Conservation (phyloP, 192 early-diverging fungal species). For the Mortierella hygrophila region DNA sequence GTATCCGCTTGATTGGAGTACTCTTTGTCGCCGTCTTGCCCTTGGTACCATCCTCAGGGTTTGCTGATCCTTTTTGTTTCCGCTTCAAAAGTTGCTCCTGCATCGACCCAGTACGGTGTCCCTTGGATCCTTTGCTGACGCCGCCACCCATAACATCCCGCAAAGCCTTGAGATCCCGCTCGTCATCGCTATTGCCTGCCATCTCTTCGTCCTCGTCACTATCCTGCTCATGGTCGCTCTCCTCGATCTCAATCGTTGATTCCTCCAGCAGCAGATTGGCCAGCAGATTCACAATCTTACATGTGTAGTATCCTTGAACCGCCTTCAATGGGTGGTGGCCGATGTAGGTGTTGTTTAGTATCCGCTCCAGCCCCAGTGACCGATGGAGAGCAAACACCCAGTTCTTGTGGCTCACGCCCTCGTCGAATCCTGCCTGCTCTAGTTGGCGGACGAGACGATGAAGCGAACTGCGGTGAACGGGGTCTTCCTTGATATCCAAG, state of each 20-base stretch:
- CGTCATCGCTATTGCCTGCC: slow-evolving; percentile 29
- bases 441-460: slow-evolving; percentile 34
- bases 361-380: slow-evolving; percentile 32
- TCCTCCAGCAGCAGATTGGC: slow-evolving; percentile 51
- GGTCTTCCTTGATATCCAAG: background rate
- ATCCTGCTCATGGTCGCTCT: slow-evolving; percentile 26
- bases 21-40: background rate
- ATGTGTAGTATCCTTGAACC: slow-evolving; percentile 47
- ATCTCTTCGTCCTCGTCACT: slow-evolving; percentile 16
- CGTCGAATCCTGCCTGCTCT: slow-evolving; percentile 42
- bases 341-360: slow-evolving; percentile 30
- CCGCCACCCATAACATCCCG: slow-evolving; percentile 23
- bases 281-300: slow-evolving; percentile 50
- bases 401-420: slow-evolving; percentile 47
- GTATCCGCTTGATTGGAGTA: slow-evolving; percentile 2
- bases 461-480: slow-evolving; percentile 19
- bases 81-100: slow-evolving; percentile 26
- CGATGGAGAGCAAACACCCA: slow-evolving; percentile 47
- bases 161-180: slow-evolving; percentile 29
- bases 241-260: slow-evolving; percentile 44
- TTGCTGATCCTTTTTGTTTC: slow-evolving; percentile 3
- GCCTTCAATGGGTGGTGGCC: slow-evolving; percentile 47
- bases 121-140: background rate
- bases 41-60: background rate
- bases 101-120: slow-evolving; percentile 13